Percentiles rank a stretch among this genome's conserved stretches.
phyloP scores from a whole-genome alignment of 768 basidiomycete species.

The Russula lepida region DNA sequence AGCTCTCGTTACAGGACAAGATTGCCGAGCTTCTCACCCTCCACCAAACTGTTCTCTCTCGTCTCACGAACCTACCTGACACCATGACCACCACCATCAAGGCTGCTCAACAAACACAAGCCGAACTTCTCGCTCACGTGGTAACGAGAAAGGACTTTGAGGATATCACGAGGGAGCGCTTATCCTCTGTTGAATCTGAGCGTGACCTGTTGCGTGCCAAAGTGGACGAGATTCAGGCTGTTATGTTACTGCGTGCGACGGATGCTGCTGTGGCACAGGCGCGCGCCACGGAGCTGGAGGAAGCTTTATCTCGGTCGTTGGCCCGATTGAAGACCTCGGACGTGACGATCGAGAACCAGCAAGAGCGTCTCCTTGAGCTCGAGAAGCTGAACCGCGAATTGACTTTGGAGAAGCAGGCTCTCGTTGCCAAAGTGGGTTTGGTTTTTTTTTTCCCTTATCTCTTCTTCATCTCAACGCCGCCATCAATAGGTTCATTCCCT shows the following conservation, averaged over 20 bases:
- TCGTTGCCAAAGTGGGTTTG: slow-evolving; percentile 51
- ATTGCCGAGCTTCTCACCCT: slow-evolving; percentile 42
- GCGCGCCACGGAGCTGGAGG: slow-evolving; percentile 55
- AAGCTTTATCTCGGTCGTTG: slow-evolving; percentile 64
- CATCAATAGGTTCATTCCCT: slow-evolving; percentile 47
- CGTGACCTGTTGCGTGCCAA: slow-evolving; percentile 52
- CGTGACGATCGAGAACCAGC: slow-evolving; percentile 49
- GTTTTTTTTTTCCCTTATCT: slow-evolving; percentile 11
- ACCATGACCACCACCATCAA: slow-evolving; percentile 44
- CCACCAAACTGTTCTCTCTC: slow-evolving; percentile 45
- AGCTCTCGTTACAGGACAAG: slow-evolving; percentile 41
- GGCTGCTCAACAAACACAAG: slow-evolving; percentile 50
- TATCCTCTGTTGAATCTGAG: slow-evolving; percentile 51
- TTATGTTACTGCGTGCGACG: slow-evolving; percentile 34
- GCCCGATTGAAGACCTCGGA: slow-evolving; percentile 67
- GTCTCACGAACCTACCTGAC: slow-evolving; percentile 52
- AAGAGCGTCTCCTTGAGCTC: slow-evolving; percentile 51
- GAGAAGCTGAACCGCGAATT: slow-evolving; percentile 55
- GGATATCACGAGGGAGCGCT: slow-evolving; percentile 57
- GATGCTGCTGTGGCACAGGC: slow-evolving; percentile 42
- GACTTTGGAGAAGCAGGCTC: slow-evolving; percentile 43
- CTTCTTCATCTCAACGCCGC: not conserved
- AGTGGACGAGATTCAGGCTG: slow-evolving; percentile 45
- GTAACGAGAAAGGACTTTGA: slow-evolving; percentile 55
- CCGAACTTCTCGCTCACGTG: slow-evolving; percentile 54